These are phyloP conservation scores for Aquanectria penicillioides DNA, from an alignment of 2,329 filamentous ascomycete genomes.

Conservation along the genomic window DNA sequence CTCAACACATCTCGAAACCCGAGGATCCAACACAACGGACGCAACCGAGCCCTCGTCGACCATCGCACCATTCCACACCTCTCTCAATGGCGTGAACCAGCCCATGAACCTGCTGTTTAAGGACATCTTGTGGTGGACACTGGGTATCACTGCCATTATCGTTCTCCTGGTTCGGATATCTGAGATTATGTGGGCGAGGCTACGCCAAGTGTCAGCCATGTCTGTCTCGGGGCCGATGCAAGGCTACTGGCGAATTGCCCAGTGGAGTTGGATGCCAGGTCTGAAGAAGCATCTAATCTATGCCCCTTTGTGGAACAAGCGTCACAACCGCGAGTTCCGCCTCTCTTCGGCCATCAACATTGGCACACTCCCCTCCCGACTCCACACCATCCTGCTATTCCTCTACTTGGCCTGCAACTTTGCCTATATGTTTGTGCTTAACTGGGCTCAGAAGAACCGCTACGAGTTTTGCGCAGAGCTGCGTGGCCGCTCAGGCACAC, in stretches of 20 bases:
- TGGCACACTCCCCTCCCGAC: constrained; percentile 71
- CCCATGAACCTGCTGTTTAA: constrained; percentile 65
- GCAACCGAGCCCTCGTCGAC: constrained; percentile 56
- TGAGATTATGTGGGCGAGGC: constrained; percentile 64
- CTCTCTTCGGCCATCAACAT: constrained; percentile 68
- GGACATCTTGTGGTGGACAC: constrained; percentile 68
- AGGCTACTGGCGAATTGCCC: constrained; percentile 66
- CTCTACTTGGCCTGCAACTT: constrained; percentile 70
- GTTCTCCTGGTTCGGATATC: constrained; percentile 64
- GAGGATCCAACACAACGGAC: constrained; percentile 42
- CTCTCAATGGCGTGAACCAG: constrained; percentile 70
- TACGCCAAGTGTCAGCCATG: constrained; percentile 70
- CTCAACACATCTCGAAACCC: constrained; percentile 42
- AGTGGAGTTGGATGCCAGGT: constrained; percentile 69
- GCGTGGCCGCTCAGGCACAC: constrained; percentile 83
- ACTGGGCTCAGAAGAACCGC: constrained; percentile 67
- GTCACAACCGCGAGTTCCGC: constrained; percentile 74
- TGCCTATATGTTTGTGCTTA: constrained; percentile 69
- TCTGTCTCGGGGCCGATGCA: constrained; percentile 61
- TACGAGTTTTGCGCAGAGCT: constrained; percentile 81
- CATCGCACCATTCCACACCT: constrained; percentile 65
- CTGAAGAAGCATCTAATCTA: constrained; percentile 70
- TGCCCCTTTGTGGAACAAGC: constrained; percentile 71
- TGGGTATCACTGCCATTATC: constrained; percentile 65
- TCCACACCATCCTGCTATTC: constrained; percentile 67